These are phyloP conservation scores for Eucalyptus sp. DNA, from an alignment of 345 rosid genomes.

Conservation along the genomic window DNA sequence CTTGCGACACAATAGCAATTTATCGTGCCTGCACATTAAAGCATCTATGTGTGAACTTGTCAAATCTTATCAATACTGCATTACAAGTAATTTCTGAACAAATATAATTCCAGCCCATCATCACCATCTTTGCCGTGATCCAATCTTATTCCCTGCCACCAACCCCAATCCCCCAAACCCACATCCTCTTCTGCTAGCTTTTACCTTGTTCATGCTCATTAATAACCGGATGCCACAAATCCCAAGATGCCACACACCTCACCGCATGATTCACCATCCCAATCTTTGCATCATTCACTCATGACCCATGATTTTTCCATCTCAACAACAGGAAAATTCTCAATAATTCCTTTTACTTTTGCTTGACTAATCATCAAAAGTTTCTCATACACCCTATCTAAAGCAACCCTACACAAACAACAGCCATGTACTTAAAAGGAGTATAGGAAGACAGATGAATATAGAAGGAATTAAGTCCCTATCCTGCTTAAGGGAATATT, in stretches of 20 bases:
- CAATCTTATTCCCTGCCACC: not conserved
- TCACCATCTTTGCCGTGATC: not conserved
- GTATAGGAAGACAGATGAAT: not conserved
- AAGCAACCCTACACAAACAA: not conserved
- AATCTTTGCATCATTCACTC: not conserved
- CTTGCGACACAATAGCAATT: not conserved
- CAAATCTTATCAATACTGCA: not conserved
- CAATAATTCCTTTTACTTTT: accelerated
- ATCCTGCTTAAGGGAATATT: not conserved
- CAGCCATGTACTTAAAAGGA: not conserved
- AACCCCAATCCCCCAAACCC: not conserved
- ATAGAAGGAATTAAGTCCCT: not conserved
- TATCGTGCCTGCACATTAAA: not conserved
- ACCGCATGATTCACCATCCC: not conserved
- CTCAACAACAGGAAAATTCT: not conserved
- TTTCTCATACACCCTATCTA: not conserved
- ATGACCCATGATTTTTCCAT: not conserved
- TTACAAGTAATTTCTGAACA: not conserved
- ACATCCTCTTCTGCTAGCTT: not conserved
- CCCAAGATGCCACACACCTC: not conserved
- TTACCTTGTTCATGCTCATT: not conserved
- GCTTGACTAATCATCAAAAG: not conserved
- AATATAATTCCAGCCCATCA: not conserved
- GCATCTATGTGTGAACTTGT: not conserved
- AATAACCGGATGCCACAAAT: not conserved